phyloP scores from a whole-genome alignment of 176 grass and related monocot genomes.

The Bothriochloa decipiens region DNA sequence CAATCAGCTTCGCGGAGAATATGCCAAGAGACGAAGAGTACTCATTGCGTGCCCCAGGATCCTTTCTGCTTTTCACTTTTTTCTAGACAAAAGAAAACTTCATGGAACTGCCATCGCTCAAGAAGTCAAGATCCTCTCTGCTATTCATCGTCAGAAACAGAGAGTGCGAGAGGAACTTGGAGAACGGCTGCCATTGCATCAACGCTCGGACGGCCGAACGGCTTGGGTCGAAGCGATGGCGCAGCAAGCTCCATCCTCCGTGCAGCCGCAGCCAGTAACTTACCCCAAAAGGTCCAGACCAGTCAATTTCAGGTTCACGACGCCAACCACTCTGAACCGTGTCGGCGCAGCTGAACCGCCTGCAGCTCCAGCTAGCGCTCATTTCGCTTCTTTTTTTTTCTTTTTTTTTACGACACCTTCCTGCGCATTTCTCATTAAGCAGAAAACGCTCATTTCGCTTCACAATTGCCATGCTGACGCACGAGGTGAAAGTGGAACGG shows the following conservation, averaged over 20 bases:
- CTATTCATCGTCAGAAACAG: too few species aligned
- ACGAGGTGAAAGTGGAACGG: too few species aligned
- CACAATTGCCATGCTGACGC: too few species aligned
- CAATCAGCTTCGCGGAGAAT: conserved; percentile 20
- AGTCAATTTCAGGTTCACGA: conserved; percentile 3
- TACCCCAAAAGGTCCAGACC: neutral
- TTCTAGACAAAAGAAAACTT: neutral
- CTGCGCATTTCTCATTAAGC: too few species aligned
- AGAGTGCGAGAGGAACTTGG: neutral
- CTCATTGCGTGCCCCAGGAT: neutral
- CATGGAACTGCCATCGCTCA: neutral
- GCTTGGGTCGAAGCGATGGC: neutral
- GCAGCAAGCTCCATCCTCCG: neutral
- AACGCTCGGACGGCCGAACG: neutral
- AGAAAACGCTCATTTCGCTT: too few species aligned
- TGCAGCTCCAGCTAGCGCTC: too few species aligned
- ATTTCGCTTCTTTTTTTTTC: too few species aligned
- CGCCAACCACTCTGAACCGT: neutral
- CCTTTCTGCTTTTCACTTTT: neutral
- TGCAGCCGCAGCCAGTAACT: neutral
- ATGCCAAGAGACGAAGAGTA: neutral
- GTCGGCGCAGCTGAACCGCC: neutral
- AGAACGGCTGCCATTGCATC: neutral
- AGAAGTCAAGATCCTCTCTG: neutral
- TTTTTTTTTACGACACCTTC: too few species aligned